Conservation (phyloP, 2,329 filamentous ascomycete species). For the Penicillium frequentans region DNA sequence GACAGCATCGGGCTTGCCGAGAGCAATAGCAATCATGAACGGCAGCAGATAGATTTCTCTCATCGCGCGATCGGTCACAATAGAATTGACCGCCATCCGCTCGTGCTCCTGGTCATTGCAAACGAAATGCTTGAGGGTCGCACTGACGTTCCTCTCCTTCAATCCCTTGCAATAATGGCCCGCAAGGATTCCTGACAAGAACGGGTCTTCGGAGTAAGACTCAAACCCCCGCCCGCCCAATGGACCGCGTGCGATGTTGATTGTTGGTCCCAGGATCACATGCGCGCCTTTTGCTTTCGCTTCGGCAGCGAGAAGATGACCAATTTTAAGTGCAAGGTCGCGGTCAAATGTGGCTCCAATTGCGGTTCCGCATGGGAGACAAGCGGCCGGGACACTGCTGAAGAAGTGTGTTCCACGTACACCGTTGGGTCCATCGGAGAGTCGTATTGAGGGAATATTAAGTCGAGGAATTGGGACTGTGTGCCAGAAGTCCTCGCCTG, state of each 20-base stretch:
- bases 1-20: conserved; percentile 54
- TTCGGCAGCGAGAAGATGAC: conserved; percentile 69
- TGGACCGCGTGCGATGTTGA: conserved; percentile 77
- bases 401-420: conserved; percentile 67
- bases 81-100: conserved; percentile 39
- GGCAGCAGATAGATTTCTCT: conserved; percentile 64
- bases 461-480: conserved; percentile 63
- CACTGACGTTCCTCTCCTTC: conserved; percentile 71
- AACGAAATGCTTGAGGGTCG: conserved; percentile 69
- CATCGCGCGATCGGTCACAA: conserved; percentile 52
- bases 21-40: conserved; percentile 60
- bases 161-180: conserved; percentile 69
- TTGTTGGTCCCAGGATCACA: conserved; percentile 71
- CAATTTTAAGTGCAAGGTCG: conserved; percentile 66
- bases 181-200: conserved; percentile 70
- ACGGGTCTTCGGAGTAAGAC: conserved; percentile 78
- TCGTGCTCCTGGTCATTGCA: conserved; percentile 47
- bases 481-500: conserved; percentile 61
- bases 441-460: conserved; percentile 63
- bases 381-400: conserved; percentile 66
- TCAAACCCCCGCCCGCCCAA: conserved; percentile 81
- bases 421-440: conserved; percentile 68
- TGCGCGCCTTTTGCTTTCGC: conserved; percentile 70
- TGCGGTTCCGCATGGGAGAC: conserved; percentile 75
- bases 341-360: conserved; percentile 77